Percentiles rank a stretch among this genome's conserved stretches.
Evolutionary conservation across 2,329 filamentous ascomycete species (phyloP).

Genomic region (Laburnicola sp.): DNA sequence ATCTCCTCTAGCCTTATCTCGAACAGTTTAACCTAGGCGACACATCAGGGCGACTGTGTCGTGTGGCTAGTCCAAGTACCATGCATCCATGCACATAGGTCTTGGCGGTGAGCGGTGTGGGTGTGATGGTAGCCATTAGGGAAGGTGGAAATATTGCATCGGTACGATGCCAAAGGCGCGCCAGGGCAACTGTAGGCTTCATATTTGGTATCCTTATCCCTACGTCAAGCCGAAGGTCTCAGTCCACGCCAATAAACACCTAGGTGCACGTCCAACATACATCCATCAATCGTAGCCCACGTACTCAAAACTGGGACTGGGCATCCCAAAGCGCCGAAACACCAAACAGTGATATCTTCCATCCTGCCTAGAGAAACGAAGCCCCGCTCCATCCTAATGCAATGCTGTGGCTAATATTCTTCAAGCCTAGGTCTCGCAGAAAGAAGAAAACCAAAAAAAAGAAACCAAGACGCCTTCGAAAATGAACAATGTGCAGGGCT

Average conservation of each 20-base stretch:
- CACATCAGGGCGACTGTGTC: not conserved
- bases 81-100: too few relatives aligned
- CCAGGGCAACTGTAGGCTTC: too few relatives aligned
- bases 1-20: not conserved
- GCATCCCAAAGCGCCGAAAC: not conserved
- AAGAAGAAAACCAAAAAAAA: conserved; percentile 1
- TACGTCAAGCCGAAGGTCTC: too few relatives aligned
- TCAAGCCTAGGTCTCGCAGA: not conserved
- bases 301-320: too few relatives aligned
- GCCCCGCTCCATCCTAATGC: conserved; percentile 4
- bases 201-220: too few relatives aligned
- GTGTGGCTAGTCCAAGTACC: not conserved
- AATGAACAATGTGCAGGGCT: not conserved
- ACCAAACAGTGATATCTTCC: not conserved
- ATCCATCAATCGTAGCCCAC: too few relatives aligned
- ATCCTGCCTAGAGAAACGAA: not conserved
- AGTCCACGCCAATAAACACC: too few relatives aligned
- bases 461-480: not conserved
- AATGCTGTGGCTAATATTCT: not conserved
- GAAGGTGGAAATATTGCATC: too few relatives aligned
- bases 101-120: too few relatives aligned
- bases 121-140: too few relatives aligned
- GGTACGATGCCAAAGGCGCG: too few relatives aligned
- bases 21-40: not conserved
- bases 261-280: too few relatives aligned